phyloP scores from a whole-genome alignment of 1,284 basidiomycete genomes.

The Tilletia setariae region DNA sequence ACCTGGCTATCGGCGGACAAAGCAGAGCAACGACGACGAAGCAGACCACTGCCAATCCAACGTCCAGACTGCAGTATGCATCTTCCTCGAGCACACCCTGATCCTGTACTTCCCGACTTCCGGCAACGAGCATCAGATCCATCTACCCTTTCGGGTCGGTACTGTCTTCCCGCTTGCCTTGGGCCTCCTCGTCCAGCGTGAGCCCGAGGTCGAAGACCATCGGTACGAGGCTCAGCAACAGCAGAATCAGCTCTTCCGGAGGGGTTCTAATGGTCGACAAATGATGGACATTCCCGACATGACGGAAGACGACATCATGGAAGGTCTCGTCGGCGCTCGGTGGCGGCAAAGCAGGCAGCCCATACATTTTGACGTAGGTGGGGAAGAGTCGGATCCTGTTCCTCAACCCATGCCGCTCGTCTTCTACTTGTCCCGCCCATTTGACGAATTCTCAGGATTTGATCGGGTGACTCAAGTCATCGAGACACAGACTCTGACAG shows the following conservation, averaged over 20 bases:
- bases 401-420: slow-evolving; percentile 31
- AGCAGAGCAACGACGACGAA: slow-evolving; percentile 14
- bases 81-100: slow-evolving; percentile 39
- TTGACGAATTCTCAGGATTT: slow-evolving; percentile 32
- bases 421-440: slow-evolving; percentile 40
- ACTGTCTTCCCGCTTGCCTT: slow-evolving; percentile 30
- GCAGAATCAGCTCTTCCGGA: slow-evolving; percentile 21
- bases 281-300: slow-evolving; percentile 18
- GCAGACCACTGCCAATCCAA: neutral
- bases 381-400: slow-evolving; percentile 19
- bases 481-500: neutral
- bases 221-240: slow-evolving; percentile 7
- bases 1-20: neutral
- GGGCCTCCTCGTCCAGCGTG: slow-evolving; percentile 41
- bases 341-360: neutral
- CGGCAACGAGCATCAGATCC: slow-evolving; percentile 37
- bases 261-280: neutral
- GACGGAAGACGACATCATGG: slow-evolving; percentile 19
- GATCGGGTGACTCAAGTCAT: slow-evolving; percentile 26
- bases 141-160: slow-evolving; percentile 34
- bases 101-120: slow-evolving; percentile 35
- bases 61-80: slow-evolving; percentile 34
- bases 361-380: neutral
- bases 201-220: slow-evolving; percentile 34
- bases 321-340: neutral